These are phyloP conservation scores for Spathaspora gorwiae DNA, from an alignment of 805 yeast genomes.

Conservation along the genomic window DNA sequence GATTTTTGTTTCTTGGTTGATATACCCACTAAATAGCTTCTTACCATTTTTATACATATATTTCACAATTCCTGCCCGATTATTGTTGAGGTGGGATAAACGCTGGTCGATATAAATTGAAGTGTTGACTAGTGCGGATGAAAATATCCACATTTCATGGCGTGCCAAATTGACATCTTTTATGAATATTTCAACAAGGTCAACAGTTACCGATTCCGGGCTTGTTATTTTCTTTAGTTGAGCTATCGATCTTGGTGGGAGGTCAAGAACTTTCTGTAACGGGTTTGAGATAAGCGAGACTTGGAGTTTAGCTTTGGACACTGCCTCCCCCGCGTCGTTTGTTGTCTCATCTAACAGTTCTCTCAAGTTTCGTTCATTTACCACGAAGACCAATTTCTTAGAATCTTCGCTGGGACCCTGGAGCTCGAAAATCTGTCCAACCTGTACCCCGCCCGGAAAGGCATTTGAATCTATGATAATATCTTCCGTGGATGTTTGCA, in stretches of 20 bases:
- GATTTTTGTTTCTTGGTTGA: conserved; percentile 70
- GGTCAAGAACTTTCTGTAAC: conserved; percentile 53
- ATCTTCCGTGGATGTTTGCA: conserved; percentile 50
- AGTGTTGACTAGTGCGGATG: conserved; percentile 53
- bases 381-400: conserved; percentile 13
- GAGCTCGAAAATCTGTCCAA: conserved; percentile 76
- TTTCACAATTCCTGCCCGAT: conserved; percentile 59
- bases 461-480: conserved; percentile 59
- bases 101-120: conserved; percentile 69
- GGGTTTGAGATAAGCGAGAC: conserved; percentile 60
- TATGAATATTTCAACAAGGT: conserved; percentile 74
- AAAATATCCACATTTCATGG: conserved; percentile 89
- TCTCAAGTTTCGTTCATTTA: conserved; percentile 13
- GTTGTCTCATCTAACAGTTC: conserved; percentile 6
- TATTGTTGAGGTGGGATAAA: conserved; percentile 50
- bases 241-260: conserved; percentile 67
- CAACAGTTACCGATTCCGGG: conserved; percentile 57
- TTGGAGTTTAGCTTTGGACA: conserved; percentile 26
- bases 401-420: conserved; percentile 28
- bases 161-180: conserved; percentile 79
- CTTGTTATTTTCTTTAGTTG: conserved; percentile 44
- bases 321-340: not conserved
- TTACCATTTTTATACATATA: conserved; percentile 64
- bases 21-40: conserved; percentile 68
- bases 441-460: conserved; percentile 60